These are phyloP conservation scores for Diddensiella transvaalensis DNA, from an alignment of 805 yeast species.

Conservation along the genomic window DNA sequence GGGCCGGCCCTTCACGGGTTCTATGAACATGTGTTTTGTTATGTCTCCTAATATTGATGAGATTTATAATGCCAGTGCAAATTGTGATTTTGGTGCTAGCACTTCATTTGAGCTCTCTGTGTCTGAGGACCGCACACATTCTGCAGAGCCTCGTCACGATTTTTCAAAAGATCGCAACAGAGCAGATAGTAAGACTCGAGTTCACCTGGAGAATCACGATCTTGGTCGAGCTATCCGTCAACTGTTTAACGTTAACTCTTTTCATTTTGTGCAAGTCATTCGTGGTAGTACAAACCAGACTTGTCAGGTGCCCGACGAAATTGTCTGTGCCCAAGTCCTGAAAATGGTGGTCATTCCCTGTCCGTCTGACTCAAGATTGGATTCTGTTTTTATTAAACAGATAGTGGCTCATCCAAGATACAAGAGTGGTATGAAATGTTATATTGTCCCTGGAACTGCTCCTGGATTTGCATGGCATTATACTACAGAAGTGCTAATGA, in stretches of 20 bases:
- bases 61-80: neutral
- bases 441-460: conserved; percentile 43
- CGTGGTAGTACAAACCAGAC: conserved; percentile 16
- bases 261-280: conserved; percentile 21
- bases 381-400: conserved; percentile 51
- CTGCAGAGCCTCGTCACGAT: neutral
- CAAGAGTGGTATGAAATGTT: conserved; percentile 61
- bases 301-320: neutral
- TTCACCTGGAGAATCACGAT: conserved; percentile 6
- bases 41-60: neutral
- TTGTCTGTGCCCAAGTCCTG: conserved; percentile 14
- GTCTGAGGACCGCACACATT: neutral
- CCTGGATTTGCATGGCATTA: conserved; percentile 13
- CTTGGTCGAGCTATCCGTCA: conserved; percentile 16
- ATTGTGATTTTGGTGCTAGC: neutral
- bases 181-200: neutral
- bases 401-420: conserved; percentile 60
- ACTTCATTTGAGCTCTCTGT: conserved; percentile 1
- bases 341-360: conserved; percentile 19
- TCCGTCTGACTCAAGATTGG: conserved; percentile 13
- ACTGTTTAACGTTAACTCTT: conserved; percentile 11
- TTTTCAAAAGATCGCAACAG: neutral
- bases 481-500: conserved; percentile 9
- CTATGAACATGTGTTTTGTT: conserved; percentile 11
- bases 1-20: conserved; percentile 22